phyloP scores from a whole-genome alignment of 108 stramenopile genomes.

The Pseudonitzschia delicatissima region DNA sequence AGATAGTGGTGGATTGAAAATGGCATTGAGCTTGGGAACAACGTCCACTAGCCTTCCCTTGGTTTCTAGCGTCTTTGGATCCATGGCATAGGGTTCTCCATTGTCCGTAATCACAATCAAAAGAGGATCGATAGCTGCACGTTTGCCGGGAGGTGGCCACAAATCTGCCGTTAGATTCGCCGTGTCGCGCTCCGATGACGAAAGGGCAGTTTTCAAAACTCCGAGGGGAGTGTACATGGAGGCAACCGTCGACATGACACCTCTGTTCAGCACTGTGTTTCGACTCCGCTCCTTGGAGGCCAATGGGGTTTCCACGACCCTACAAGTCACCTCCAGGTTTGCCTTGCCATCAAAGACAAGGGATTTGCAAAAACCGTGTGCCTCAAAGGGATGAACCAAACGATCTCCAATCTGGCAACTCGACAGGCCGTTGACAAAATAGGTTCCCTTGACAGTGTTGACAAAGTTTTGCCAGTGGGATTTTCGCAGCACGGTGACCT shows the following conservation, averaged over 20 bases:
- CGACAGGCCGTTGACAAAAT: not conserved
- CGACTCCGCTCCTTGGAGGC: not conserved
- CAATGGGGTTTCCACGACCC: not conserved
- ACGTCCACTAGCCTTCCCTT: not conserved
- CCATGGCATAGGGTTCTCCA: slow-evolving; percentile 2
- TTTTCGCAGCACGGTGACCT: not conserved
- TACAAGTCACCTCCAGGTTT: not conserved
- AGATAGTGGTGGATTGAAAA: not conserved
- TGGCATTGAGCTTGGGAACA: not conserved
- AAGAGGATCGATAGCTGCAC: not conserved
- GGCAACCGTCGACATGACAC: not conserved
- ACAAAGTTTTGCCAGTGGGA: not conserved
- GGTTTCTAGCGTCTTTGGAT: slow-evolving; percentile 1
- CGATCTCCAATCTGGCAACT: not conserved
- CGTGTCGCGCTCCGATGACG: not conserved
- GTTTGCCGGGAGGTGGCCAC: not conserved
- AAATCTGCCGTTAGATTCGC: not conserved
- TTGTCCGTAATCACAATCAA: not conserved
- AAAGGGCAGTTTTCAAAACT: not conserved
- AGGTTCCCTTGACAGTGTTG: not conserved
- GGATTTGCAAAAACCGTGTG: slow-evolving; percentile 1
- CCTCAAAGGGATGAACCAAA: not conserved
- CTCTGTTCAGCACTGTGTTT: not conserved
- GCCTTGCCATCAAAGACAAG: not conserved
- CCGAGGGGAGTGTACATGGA: not conserved